Conservation (phyloP, 2,329 filamentous ascomycete species). For the Fusarium keratoplasticum region DNA sequence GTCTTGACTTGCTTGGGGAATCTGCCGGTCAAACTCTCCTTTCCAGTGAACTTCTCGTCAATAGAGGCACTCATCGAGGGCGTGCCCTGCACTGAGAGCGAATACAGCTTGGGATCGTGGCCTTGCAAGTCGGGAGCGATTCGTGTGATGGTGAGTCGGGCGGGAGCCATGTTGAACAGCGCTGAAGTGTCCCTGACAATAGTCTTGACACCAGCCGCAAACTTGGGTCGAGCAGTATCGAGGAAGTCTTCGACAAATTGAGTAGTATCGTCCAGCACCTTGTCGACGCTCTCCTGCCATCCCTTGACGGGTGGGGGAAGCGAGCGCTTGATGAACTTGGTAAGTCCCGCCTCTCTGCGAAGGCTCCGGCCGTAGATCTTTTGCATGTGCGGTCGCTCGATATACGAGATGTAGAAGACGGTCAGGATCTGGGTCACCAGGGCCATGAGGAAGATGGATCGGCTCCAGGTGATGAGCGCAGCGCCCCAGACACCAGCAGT, state of each 20-base stretch:
- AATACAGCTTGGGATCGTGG: constrained; percentile 83
- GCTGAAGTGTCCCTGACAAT: constrained; percentile 90
- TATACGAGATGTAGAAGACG: constrained; percentile 88
- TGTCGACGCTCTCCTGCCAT: constrained; percentile 88
- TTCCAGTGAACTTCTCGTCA: constrained; percentile 73
- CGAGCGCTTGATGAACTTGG: constrained; percentile 89
- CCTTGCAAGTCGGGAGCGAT: constrained; percentile 84
- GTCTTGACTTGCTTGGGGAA: constrained; percentile 79
- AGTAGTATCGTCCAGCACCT: constrained; percentile 84
- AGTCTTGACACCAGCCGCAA: constrained; percentile 86
- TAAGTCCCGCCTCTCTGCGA: constrained; percentile 87
- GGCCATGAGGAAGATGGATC: constrained; percentile 86
- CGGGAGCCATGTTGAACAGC: constrained; percentile 89
- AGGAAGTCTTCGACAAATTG: constrained; percentile 93
- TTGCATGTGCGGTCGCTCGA: constrained; percentile 98
- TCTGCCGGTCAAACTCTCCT: constrained; percentile 78
- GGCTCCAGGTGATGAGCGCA: constrained; percentile 92
- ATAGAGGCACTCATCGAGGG: constrained; percentile 61
- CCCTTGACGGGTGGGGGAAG: constrained; percentile 85
- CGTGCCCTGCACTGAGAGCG: constrained; percentile 78
- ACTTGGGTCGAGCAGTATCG: constrained; percentile 84
- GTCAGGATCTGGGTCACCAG: constrained; percentile 87
- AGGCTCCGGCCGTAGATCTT: constrained; percentile 92
- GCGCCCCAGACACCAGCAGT: constrained; percentile 96
- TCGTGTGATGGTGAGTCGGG: constrained; percentile 84